phyloP scores from a whole-genome alignment of 2,329 filamentous ascomycete species.

The Botrytis paeoniae region DNA sequence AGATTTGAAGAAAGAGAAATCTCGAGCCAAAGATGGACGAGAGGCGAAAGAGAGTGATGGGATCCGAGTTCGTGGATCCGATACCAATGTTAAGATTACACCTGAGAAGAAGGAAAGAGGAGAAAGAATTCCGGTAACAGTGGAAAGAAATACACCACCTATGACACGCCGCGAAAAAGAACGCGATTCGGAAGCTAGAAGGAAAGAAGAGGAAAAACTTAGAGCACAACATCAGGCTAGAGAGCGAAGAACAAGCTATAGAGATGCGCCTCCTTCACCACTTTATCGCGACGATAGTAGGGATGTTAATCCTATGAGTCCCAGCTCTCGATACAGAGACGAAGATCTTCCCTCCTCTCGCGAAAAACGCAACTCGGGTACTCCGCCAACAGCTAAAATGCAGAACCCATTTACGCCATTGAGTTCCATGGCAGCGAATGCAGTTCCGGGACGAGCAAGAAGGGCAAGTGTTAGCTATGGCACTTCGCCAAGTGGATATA shows the following conservation, averaged over 20 bases:
- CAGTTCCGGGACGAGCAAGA: neutral
- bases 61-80: neutral
- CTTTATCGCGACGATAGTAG: neutral
- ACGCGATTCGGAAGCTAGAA: neutral
- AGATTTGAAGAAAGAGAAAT: constrained; percentile 4
- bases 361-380: constrained; percentile 3
- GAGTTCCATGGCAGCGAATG: neutral
- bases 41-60: neutral
- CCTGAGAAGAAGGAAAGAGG: constrained; percentile 6
- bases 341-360: neutral
- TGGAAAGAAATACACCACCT: constrained; percentile 8
- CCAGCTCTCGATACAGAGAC: neutral
- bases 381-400: neutral
- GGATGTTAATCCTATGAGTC: neutral
- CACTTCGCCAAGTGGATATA: neutral
- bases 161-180: constrained; percentile 10
- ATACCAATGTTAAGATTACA: neutral
- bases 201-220: neutral
- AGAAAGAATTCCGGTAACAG: neutral
- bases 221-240: neutral
- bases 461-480: constrained; percentile 17
- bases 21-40: neutral
- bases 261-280: neutral
- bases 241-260: constrained; percentile 3
- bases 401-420: constrained; percentile 9